These are phyloP conservation scores for Friedmanniomyces simplex DNA, from an alignment of 495 filamentous ascomycete genomes.

Conservation along the genomic window DNA sequence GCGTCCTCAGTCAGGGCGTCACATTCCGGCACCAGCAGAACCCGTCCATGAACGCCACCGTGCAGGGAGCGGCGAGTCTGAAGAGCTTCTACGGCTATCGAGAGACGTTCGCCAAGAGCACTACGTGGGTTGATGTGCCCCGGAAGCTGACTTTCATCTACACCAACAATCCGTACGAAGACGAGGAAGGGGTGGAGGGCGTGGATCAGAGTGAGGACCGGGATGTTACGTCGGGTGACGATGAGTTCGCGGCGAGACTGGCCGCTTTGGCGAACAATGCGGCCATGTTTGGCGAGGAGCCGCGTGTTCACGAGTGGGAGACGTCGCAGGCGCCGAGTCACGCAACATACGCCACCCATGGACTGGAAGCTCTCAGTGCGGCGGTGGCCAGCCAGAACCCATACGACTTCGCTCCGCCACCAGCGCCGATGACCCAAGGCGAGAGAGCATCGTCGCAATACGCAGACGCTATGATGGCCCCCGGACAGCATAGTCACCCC, in stretches of 20 bases:
- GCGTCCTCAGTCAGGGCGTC: constrained; percentile 51
- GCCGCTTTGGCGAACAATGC: neutral
- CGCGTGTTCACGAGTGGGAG: neutral
- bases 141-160: constrained; percentile 54
- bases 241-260: neutral
- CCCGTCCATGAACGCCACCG: constrained; percentile 54
- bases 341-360: constrained; percentile 35
- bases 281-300: neutral
- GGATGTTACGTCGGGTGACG: neutral
- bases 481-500: neutral
- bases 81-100: constrained; percentile 61
- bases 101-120: constrained; percentile 54
- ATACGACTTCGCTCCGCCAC: constrained; percentile 34
- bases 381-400: constrained; percentile 41
- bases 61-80: constrained; percentile 36
- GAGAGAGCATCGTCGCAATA: constrained; percentile 14
- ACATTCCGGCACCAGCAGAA: constrained; percentile 65
- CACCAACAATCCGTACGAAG: constrained; percentile 51
- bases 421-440: constrained; percentile 10
- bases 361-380: constrained; percentile 48
- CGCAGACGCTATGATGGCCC: neutral
- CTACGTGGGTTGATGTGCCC: constrained; percentile 54
- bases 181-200: constrained; percentile 22
- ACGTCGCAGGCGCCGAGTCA: neutral
- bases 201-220: neutral